These are phyloP conservation scores for Daucus carota DNA, from an alignment of 129 eudicot species.

Conservation along the genomic window DH1_v3.0 NC_030386.2:39339001-39339500, in stretches of 20 bases:
- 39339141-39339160: not conserved
- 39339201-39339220: not conserved
- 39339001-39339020: not conserved
- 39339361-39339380: conserved; percentile 52
- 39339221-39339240: not conserved
- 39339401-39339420: conserved; percentile 47
- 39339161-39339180: not conserved
- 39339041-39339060: not conserved
- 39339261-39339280: not conserved
- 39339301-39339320: conserved; percentile 60
- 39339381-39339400: conserved; percentile 54
- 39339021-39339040: not conserved
- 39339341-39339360: conserved; percentile 50
- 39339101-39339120: not conserved
- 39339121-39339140: not conserved
- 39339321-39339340: conserved; percentile 71
- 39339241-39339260: not conserved
- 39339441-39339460: conserved; percentile 23
- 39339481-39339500: not conserved
- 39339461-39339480: not conserved
- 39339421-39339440: conserved; percentile 57
- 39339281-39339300: conserved; percentile 52
- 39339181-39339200: not conserved
- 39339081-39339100: not conserved
- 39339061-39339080: not conserved